These are phyloP conservation scores for Penicillium canariense DNA, from an alignment of 495 filamentous ascomycete genomes.

Conservation along the genomic window DNA sequence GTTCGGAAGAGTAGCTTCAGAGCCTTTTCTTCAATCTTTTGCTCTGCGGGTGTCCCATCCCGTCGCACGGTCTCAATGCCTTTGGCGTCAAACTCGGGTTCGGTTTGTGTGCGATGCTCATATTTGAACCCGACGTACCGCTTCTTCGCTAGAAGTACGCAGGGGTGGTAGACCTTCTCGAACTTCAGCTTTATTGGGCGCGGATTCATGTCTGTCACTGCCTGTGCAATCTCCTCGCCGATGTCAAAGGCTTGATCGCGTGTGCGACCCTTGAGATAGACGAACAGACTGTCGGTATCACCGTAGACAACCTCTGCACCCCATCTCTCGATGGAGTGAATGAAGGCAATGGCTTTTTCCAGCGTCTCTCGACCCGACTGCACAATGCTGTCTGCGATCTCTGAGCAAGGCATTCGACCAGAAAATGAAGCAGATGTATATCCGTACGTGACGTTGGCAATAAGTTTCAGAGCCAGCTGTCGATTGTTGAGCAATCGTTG, in stretches of 20 bases:
- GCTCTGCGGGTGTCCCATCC: slow-evolving; percentile 92
- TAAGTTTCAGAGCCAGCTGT: slow-evolving; percentile 92
- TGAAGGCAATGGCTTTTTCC: slow-evolving; percentile 89
- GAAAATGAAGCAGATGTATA: slow-evolving; percentile 96
- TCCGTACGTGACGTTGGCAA: slow-evolving; percentile 97
- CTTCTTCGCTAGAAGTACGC: slow-evolving; percentile 92
- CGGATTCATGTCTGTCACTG: slow-evolving; percentile 86
- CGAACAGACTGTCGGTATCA: slow-evolving; percentile 95
- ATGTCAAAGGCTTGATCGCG: slow-evolving; percentile 88
- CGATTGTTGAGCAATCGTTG: slow-evolving; percentile 90
- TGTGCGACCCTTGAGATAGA: slow-evolving; percentile 83
- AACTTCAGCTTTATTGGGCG: slow-evolving; percentile 94
- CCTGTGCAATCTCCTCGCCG: slow-evolving; percentile 87
- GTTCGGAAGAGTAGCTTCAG: slow-evolving; percentile 88
- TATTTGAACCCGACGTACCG: slow-evolving; percentile 98
- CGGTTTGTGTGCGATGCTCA: slow-evolving; percentile 70
- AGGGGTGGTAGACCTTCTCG: slow-evolving; percentile 96
- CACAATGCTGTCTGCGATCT: slow-evolving; percentile 98
- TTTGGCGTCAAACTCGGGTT: slow-evolving; percentile 95
- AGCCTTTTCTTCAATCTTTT: slow-evolving; percentile 96
- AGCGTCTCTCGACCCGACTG: slow-evolving; percentile 92
- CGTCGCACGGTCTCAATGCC: slow-evolving; percentile 95
- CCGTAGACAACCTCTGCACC: slow-evolving; percentile 96
- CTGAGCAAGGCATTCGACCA: slow-evolving; percentile 93
- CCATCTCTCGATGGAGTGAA: slow-evolving; percentile 85